Evolutionary conservation across 169 alveolate species (phyloP), one percentile per base, ranked within the genome.

Genomic region (Plasmodium billcollinsi): DNA sequence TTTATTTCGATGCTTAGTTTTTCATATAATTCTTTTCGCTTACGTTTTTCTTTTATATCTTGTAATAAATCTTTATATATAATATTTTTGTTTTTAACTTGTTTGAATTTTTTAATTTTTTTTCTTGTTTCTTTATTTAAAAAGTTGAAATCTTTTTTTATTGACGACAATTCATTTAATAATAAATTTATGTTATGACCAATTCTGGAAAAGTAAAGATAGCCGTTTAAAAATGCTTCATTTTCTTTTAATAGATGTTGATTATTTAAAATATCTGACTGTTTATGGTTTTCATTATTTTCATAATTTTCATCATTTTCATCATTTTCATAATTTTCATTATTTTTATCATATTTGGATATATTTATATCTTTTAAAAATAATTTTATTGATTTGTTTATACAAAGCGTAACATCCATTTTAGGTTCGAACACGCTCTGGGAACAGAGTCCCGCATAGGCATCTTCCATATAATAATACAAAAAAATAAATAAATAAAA

Each of bases 351-450:
- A 21, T 49, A 58, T 11, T 61, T 20, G 2, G 56, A 50, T 21
- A 20, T 15, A 20, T 14, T 39, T 47, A 8, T 4, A 18, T 78
- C 76, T 70, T 86, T 86, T 73, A 86, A 26, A 65, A 86, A 61
- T 18, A 86, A 39, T 66, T 59, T 72, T 6, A 86, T 86, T 8
- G 92, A 86, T 56, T 86, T 86, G 61, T 72, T 86, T 24, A 72
- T 65, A 12, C 76, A 86, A 66, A 59, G 74, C 8, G 92, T 20
- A 47, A 86, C 56, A 12, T 86, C 92, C 20, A 49, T 62, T 47
- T 86, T 86, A 20, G 92, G 92, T 26, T 86, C 92, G 33, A 86
- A 86, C 1, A 86, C 70, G 26, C 76, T 86, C 45, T 86, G 92
- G 1, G 73, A 59, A 39, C 88, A 72, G 3, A 73, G 26, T 2